phyloP scores from a whole-genome alignment of 2,329 filamentous ascomycete genomes.

The Aureobasidium leucospermi region DNA sequence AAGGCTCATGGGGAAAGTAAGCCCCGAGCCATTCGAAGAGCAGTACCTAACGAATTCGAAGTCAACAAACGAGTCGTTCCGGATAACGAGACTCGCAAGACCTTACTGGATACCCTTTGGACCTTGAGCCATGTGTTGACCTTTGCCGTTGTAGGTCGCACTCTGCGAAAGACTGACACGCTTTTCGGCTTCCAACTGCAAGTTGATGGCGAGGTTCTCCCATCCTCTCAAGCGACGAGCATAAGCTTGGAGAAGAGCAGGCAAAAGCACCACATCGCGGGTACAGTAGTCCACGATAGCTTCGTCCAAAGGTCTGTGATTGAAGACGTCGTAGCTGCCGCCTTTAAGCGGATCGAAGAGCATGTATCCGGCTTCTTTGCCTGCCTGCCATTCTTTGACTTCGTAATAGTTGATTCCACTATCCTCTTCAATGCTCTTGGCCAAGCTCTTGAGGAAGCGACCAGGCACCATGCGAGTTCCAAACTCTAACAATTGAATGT shows the following conservation, averaged over 20 bases:
- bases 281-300: constrained; percentile 40
- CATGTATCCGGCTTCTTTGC: constrained; percentile 31
- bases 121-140: constrained; percentile 25
- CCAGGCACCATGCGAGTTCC: constrained; percentile 27
- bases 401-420: constrained; percentile 12
- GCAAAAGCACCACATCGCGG: constrained; percentile 39
- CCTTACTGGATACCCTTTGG: constrained; percentile 16
- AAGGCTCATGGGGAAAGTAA: neutral
- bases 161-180: constrained; percentile 28
- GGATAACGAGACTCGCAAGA: neutral
- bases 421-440: constrained; percentile 33
- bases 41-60: neutral
- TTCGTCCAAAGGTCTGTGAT: constrained; percentile 35
- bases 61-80: neutral
- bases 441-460: constrained; percentile 29
- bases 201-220: constrained; percentile 21
- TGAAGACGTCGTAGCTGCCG: constrained; percentile 43
- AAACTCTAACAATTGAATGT: constrained; percentile 52
- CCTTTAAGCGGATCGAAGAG: constrained; percentile 38
- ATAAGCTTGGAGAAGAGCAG: constrained; percentile 24
- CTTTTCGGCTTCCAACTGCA: constrained; percentile 22
- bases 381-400: constrained; percentile 22
- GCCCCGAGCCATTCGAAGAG: neutral
- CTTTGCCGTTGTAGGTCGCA: constrained; percentile 22
- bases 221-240: constrained; percentile 15